These are phyloP conservation scores for Brasilioporus rufonigricans DNA, from an alignment of 768 basidiomycete genomes.

Conservation along the genomic window DNA sequence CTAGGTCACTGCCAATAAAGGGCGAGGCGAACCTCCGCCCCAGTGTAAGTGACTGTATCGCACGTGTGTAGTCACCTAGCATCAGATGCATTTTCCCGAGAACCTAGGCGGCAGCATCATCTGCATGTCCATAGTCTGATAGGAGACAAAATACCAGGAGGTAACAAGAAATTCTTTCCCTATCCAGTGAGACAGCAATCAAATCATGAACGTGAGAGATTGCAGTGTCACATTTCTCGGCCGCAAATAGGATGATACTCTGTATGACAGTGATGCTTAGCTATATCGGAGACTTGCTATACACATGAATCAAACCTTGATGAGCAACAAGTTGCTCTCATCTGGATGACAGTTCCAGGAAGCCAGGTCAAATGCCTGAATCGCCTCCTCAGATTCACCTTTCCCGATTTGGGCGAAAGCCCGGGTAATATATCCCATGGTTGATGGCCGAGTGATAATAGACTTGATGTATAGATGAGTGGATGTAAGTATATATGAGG, in stretches of 20 bases:
- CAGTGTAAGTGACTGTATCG: neutral
- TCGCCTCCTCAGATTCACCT: neutral
- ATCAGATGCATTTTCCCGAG: neutral
- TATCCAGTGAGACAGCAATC: neutral
- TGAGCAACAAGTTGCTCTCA: neutral
- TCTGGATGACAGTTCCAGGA: neutral
- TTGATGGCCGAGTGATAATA: neutral
- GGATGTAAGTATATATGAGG: neutral
- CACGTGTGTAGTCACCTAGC: neutral
- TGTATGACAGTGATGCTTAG: neutral
- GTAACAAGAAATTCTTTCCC: neutral
- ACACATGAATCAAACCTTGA: neutral
- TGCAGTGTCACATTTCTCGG: neutral
- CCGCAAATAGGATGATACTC: neutral
- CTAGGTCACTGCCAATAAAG: neutral
- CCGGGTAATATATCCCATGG: neutral
- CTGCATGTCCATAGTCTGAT: neutral
- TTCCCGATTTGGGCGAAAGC: neutral
- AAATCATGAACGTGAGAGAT: neutral
- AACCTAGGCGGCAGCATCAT: neutral
- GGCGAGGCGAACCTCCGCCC: neutral
- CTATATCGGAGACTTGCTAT: neutral
- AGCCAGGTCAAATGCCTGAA: neutral
- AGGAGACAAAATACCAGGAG: neutral
- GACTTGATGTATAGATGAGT: neutral